These are phyloP conservation scores for Panellus pusillus DNA, from an alignment of 768 basidiomycete species.

Conservation along the genomic window DNA sequence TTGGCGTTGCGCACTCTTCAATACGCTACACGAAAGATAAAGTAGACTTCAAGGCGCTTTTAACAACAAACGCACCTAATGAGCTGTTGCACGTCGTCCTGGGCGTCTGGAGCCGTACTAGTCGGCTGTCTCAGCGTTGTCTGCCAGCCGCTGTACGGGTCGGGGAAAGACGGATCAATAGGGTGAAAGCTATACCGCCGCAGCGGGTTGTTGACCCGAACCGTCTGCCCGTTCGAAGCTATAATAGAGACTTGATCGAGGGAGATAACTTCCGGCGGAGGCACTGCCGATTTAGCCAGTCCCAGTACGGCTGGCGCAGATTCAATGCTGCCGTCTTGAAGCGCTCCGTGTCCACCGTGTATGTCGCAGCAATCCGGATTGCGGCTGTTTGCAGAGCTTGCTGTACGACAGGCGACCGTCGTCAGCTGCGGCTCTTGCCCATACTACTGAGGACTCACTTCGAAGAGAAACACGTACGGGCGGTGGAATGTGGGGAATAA, in stretches of 20 bases:
- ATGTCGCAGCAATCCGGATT: slow-evolving; percentile 40
- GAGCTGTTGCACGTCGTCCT: slow-evolving; percentile 32
- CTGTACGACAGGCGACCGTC: slow-evolving; percentile 26
- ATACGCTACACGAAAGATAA: slow-evolving; percentile 14
- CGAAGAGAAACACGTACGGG: slow-evolving; percentile 50
- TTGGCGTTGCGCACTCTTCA: slow-evolving; percentile 26
- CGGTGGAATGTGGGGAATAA: slow-evolving; percentile 60
- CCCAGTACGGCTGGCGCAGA: slow-evolving; percentile 50
- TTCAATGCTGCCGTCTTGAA: slow-evolving; percentile 36
- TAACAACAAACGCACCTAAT: slow-evolving; percentile 25
- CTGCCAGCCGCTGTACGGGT: slow-evolving; percentile 31
- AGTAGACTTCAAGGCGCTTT: not conserved
- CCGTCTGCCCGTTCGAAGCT: slow-evolving; percentile 29
- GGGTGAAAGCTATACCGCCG: slow-evolving; percentile 36
- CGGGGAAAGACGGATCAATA: slow-evolving; percentile 31
- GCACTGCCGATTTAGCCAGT: slow-evolving; percentile 43
- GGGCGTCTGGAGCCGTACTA: slow-evolving; percentile 24
- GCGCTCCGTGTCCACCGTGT: slow-evolving; percentile 29
- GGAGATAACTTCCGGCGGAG: slow-evolving; percentile 41
- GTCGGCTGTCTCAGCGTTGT: slow-evolving; percentile 38
- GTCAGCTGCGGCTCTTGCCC: not conserved
- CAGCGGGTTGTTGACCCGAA: slow-evolving; percentile 34
- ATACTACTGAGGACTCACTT: slow-evolving; percentile 34
- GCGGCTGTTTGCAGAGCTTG: slow-evolving; percentile 48
- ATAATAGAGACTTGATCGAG: slow-evolving; percentile 33